phyloP scores from a whole-genome alignment of 2,329 filamentous ascomycete species.

The Xylaria sp. region DNA sequence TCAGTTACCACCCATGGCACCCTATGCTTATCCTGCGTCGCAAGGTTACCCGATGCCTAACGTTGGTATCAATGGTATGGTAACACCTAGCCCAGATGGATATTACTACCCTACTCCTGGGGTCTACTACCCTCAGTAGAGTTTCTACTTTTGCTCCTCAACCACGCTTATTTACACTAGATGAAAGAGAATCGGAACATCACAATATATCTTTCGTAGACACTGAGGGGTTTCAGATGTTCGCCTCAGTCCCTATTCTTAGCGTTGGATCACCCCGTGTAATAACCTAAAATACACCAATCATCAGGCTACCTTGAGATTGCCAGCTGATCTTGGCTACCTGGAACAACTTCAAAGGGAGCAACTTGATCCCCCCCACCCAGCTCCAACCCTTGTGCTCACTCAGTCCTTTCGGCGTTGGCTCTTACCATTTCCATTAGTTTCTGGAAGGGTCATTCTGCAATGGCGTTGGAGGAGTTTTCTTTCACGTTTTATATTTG shows the following conservation, averaged over 20 bases:
- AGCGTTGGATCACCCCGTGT: slow-evolving; percentile 20
- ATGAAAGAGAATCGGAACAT: slow-evolving; percentile 9
- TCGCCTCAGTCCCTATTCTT: slow-evolving; percentile 13
- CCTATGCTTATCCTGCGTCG: slow-evolving; percentile 59
- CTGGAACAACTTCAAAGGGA: slow-evolving; percentile 20
- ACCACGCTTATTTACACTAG: not conserved
- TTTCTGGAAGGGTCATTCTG: slow-evolving; percentile 38
- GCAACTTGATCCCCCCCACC: slow-evolving; percentile 1
- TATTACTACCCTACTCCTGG: slow-evolving; percentile 74
- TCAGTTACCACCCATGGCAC: slow-evolving; percentile 69
- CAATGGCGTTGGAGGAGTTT: slow-evolving; percentile 40
- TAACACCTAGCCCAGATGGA: slow-evolving; percentile 73
- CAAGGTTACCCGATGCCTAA: slow-evolving; percentile 62
- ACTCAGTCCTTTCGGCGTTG: slow-evolving; percentile 31
- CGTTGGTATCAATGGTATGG: slow-evolving; percentile 82
- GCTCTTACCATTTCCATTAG: slow-evolving; percentile 38
- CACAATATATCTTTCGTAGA: slow-evolving; percentile 16
- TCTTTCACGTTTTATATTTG: slow-evolving; percentile 32
- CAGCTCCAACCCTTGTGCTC: slow-evolving; percentile 15
- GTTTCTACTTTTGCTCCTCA: not conserved
- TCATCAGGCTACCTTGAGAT: slow-evolving; percentile 17
- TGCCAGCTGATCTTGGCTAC: slow-evolving; percentile 11
- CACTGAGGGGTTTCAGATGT: not conserved
- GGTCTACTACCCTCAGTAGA: slow-evolving; percentile 72
- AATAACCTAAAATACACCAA: slow-evolving; percentile 21